phyloP scores from a whole-genome alignment of 2,329 filamentous ascomycete genomes.

The Sclerotinia minor region DNA sequence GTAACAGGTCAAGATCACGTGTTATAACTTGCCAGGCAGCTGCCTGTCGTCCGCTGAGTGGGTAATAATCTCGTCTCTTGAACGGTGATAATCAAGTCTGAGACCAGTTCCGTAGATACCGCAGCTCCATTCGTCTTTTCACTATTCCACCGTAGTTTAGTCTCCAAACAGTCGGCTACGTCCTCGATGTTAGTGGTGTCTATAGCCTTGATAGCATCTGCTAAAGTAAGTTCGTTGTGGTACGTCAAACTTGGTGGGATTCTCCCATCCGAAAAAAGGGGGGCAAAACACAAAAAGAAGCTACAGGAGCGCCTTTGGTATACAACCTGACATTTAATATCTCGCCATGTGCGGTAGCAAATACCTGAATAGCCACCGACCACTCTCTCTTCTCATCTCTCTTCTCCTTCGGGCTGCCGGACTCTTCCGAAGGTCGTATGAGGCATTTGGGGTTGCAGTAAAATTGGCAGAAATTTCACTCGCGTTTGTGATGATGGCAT shows the following conservation, averaged over 20 bases:
- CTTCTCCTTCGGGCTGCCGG: not conserved
- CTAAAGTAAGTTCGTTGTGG: slow-evolving; percentile 34
- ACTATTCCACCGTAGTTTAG: slow-evolving; percentile 35
- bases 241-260: slow-evolving; percentile 29
- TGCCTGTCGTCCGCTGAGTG: slow-evolving; percentile 27
- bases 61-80: slow-evolving; percentile 34
- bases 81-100: slow-evolving; percentile 31
- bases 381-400: slow-evolving; percentile 29
- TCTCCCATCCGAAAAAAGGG: slow-evolving; percentile 8
- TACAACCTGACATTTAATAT: not conserved
- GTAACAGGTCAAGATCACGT: no score
- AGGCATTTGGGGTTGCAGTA: slow-evolving; percentile 56
- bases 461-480: slow-evolving; percentile 59
- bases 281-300: not conserved
- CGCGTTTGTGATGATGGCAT: slow-evolving; percentile 51
- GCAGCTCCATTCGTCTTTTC: slow-evolving; percentile 28
- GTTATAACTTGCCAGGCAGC: slow-evolving; percentile 26
- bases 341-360: not conserved
- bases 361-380: slow-evolving; percentile 22
- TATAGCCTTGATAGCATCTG: slow-evolving; percentile 20
- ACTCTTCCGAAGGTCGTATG: slow-evolving; percentile 46
- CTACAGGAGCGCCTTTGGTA: not conserved
- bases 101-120: slow-evolving; percentile 20
- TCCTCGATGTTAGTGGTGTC: slow-evolving; percentile 24
- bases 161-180: slow-evolving; percentile 31